Percentiles rank a stretch among this genome's conserved stretches.
phyloP scores from a whole-genome alignment of 495 filamentous ascomycete genomes.

The Penicillium odoratum region DNA sequence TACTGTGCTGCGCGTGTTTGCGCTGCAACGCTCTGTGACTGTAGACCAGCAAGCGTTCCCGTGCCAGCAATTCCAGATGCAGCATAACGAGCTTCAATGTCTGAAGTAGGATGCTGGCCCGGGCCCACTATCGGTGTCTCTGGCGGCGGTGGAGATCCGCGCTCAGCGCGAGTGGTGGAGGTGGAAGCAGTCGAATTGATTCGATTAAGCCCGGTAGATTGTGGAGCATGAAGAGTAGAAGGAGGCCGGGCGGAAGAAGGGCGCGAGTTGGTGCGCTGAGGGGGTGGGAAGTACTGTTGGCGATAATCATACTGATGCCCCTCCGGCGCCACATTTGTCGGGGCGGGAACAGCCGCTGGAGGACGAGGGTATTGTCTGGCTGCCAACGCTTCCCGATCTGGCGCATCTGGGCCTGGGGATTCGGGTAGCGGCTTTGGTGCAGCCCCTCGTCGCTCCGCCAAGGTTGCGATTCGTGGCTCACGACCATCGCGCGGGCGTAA shows the following conservation, averaged over 20 bases:
- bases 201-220: slow-evolving; percentile 63
- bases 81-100: slow-evolving; percentile 87
- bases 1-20: slow-evolving; percentile 76
- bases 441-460: slow-evolving; percentile 70
- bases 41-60: slow-evolving; percentile 73
- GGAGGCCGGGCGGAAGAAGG: slow-evolving; percentile 31
- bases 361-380: slow-evolving; percentile 36
- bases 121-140: slow-evolving; percentile 88
- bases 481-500: slow-evolving; percentile 50
- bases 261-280: slow-evolving; percentile 34
- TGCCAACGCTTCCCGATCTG: slow-evolving; percentile 71
- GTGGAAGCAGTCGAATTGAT: slow-evolving; percentile 86
- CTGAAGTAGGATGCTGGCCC: slow-evolving; percentile 64
- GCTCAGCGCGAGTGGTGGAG: slow-evolving; percentile 86
- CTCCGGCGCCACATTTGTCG: slow-evolving; percentile 22
- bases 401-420: slow-evolving; percentile 64
- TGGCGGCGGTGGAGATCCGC: slow-evolving; percentile 91
- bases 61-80: slow-evolving; percentile 86
- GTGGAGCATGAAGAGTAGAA: slow-evolving; percentile 41
- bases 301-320: slow-evolving; percentile 52
- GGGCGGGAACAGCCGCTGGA: slow-evolving; percentile 15
- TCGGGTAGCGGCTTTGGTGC: slow-evolving; percentile 76
- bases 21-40: slow-evolving; percentile 81
- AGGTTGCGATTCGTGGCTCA: slow-evolving; percentile 42
- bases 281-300: slow-evolving; percentile 70